Base-by-base conservation (phyloP, 1,139 yeast genomes). In the Pichia sp. region DNA sequence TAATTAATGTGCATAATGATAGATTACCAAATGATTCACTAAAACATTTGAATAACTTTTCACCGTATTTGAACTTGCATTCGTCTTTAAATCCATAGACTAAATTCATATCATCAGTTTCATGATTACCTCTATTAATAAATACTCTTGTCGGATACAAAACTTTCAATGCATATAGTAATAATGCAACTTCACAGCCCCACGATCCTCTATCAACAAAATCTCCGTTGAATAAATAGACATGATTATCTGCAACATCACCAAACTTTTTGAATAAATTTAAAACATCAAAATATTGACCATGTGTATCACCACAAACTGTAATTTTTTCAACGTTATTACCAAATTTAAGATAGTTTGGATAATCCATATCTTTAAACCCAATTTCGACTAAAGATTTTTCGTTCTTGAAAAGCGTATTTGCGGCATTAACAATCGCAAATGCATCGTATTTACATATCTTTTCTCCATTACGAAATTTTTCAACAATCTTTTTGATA, bases 131-230 rank as follows among this genome's bases (percentile, higher is more conserved):
- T 62, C 99, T 77, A 68, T 92, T 92, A 55, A 92, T 66, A 66
- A 70, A 89, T 45, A 92, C 68, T 44, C 77, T 73, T 6, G 68
- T 62, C n/a, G 99, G 99, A 61, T 75, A 85, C 40, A 85, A 67
- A 39, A 89, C 72, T 69, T 92, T 92, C 66, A 87, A 76, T 15
- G 84, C 77, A 65, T 87, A 90, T 46, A 88, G 74, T 43, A 86
- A 73, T 45, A 94, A 70, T 1, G 97, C 97, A 46, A 92, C 95
- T 65, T 92, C 99, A 63, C 96, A 86, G 5, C 97, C 88, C 97
- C 98, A 92, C 8, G 96, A 86, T 2, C 99, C 99, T 62, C 99
- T 76, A 50, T 92, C 99, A 6, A 92, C 98, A 68, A 92, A 92
- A 68, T 94, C 98, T 43, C 99, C 98, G 62, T 92, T 92, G 71